phyloP scores from a whole-genome alignment of 805 yeast genomes.

The Starmerella khaoyaiensis region DNA sequence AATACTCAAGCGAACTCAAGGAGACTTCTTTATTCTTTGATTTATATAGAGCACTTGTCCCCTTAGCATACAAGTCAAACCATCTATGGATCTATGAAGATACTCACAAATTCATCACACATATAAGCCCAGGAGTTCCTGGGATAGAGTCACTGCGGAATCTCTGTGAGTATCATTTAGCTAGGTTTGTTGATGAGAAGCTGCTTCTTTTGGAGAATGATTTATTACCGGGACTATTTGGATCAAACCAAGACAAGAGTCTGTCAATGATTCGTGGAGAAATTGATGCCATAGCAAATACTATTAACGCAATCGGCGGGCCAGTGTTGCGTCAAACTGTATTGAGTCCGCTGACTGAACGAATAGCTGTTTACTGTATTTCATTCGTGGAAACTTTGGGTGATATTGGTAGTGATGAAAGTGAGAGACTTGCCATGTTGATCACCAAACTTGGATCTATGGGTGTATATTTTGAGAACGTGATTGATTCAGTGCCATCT shows the following conservation, averaged over 20 bases:
- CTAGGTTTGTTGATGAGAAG: conserved; percentile 2
- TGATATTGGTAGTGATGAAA: conserved; percentile 27
- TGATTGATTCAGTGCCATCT: conserved; percentile 23
- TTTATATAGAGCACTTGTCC: conserved; percentile 19
- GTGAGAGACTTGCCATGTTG: conserved; percentile 11
- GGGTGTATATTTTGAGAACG: conserved; percentile 16
- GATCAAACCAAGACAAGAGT: neutral
- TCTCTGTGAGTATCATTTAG: conserved; percentile 12
- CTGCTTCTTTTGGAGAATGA: conserved; percentile 7
- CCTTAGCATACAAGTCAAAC: conserved; percentile 13
- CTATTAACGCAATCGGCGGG: conserved; percentile 16
- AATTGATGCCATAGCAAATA: conserved; percentile 13
- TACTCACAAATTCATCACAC: conserved; percentile 8
- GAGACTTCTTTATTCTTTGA: conserved; percentile 11
- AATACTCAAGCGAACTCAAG: conserved; percentile 7
- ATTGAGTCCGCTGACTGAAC: conserved; percentile 28
- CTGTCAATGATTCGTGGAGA: conserved; percentile 3
- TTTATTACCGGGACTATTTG: conserved; percentile 10
- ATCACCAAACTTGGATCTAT: conserved; percentile 14
- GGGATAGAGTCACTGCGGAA: conserved; percentile 5
- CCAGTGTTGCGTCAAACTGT: conserved; percentile 16
- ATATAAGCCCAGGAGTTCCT: neutral
- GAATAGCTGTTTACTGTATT: conserved; percentile 20
- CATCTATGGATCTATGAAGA: conserved; percentile 18
- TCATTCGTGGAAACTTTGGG: conserved; percentile 15